Conservation (phyloP, 441 rosid species). For the Sinapis alba region DNA sequence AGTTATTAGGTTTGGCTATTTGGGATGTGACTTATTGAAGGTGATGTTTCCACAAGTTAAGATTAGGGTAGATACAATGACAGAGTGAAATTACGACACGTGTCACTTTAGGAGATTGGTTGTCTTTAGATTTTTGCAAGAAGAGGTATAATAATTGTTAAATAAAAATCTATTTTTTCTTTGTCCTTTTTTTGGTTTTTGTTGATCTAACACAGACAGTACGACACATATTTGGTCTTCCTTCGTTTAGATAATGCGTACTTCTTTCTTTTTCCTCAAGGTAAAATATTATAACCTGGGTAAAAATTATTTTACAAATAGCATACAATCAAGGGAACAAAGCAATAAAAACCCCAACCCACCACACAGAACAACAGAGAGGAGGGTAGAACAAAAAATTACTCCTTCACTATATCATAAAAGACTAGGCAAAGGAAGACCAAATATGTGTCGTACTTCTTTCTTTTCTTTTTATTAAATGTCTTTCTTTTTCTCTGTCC, state of each 20-base stretch:
- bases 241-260: conserved; percentile 8
- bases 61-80: background rate
- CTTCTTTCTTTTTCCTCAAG: background rate
- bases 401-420: no score
- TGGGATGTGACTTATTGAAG: conserved; percentile 23
- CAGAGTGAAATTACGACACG: conserved; percentile 5
- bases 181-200: background rate
- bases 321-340: no score
- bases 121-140: conserved; percentile 5
- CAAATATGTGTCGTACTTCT: no score
- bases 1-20: background rate
- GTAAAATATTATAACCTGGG: no score
- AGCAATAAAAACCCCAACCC: no score
- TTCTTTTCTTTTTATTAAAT: background rate
- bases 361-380: no score
- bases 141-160: background rate
- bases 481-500: background rate
- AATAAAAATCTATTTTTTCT: background rate
- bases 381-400: no score
- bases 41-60: conserved; percentile 5
- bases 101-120: conserved; percentile 32
- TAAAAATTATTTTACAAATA: no score
- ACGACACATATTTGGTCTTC: conserved; percentile 5
- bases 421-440: no score
- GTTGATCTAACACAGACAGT: conserved; percentile 7